A percentile compares a stretch with the other conserved stretches of the same genome.
phyloP scores from a whole-genome alignment of 495 filamentous ascomycete species.

The Talaromyces thailandensis region DNA sequence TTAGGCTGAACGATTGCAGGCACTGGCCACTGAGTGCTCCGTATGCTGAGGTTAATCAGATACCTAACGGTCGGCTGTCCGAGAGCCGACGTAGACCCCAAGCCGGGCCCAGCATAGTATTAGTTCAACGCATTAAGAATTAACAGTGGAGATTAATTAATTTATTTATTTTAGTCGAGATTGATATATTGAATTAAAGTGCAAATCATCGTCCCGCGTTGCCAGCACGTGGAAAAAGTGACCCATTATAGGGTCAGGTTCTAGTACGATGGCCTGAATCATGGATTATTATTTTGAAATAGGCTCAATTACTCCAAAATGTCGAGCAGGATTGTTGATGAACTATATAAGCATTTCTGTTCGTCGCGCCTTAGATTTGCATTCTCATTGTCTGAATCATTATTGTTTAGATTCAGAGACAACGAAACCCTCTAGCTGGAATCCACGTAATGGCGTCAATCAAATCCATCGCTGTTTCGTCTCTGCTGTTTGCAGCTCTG shows the following conservation, averaged over 20 bases:
- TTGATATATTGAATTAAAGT: not conserved
- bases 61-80: not conserved
- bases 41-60: not conserved
- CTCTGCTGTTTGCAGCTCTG: not conserved
- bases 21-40: not conserved
- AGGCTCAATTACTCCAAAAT: not conserved
- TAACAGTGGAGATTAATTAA: not conserved
- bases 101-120: no score
- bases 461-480: not conserved
- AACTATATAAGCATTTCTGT: not conserved
- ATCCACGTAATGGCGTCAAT: not conserved
- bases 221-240: not conserved
- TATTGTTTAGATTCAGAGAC: not conserved
- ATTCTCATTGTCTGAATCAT: not conserved
- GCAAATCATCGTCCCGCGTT: not conserved
- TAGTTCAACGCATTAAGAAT: no score
- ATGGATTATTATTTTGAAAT: not conserved
- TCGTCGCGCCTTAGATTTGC: not conserved
- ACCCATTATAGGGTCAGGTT: not conserved
- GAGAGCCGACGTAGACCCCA: no score
- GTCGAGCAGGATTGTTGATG: not conserved
- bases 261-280: not conserved
- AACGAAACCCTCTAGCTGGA: not conserved
- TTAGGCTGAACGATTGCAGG: not conserved
- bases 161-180: no score